These are phyloP conservation scores for Sphaerobolus stellatus DNA, from an alignment of 1,284 basidiomycete species.

Conservation along the genomic window DNA sequence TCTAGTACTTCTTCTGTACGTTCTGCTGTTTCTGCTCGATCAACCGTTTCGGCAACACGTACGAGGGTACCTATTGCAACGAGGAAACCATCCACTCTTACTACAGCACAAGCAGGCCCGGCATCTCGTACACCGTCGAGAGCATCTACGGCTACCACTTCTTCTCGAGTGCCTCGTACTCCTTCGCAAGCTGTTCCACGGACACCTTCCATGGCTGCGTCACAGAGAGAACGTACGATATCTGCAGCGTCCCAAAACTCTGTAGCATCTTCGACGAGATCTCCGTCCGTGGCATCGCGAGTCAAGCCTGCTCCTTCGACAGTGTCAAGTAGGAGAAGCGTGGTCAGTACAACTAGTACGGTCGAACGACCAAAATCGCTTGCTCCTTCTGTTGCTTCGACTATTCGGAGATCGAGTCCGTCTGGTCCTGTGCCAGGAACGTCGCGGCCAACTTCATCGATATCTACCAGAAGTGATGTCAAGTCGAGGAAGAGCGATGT, in stretches of 20 bases:
- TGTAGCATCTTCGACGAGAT: not conserved
- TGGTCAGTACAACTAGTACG: conserved; percentile 6
- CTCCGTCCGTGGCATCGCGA: not conserved
- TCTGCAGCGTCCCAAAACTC: conserved; percentile 1
- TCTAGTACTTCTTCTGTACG: conserved; percentile 43
- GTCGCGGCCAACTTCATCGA: conserved; percentile 13
- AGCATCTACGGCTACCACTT: conserved; percentile 7
- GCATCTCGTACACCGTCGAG: conserved; percentile 8
- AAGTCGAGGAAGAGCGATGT: not conserved
- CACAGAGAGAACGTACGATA: not conserved
- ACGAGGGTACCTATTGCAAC: conserved; percentile 32
- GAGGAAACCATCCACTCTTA: not conserved
- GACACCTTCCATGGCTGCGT: not conserved
- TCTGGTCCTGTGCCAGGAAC: conserved; percentile 6
- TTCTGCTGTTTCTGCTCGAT: conserved; percentile 36
- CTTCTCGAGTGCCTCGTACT: not conserved
- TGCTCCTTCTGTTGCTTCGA: conserved; percentile 38
- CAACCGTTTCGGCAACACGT: conserved; percentile 22
- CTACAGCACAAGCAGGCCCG: not conserved
- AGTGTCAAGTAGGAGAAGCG: conserved; percentile 9
- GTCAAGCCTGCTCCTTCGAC: conserved; percentile 6
- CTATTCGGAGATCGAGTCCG: conserved; percentile 32
- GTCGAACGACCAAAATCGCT: conserved; percentile 33
- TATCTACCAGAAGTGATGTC: conserved; percentile 35
- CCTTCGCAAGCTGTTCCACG: not conserved